Base-by-base conservation (phyloP, 768 basidiomycete species). In the Candolleomyces eurysporus region DNA sequence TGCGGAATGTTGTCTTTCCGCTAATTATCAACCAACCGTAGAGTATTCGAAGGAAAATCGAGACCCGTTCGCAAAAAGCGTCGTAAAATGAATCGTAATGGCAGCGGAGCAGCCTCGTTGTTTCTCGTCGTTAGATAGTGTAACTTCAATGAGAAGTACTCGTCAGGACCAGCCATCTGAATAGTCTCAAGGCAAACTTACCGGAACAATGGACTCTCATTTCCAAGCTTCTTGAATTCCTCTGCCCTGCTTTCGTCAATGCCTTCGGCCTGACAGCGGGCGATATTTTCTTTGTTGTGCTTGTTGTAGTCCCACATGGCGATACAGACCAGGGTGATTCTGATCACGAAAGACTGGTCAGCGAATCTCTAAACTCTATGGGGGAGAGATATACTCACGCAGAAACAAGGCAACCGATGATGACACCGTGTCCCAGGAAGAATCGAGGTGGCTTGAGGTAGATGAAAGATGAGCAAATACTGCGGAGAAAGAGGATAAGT, bases 181-280 rank as follows among this genome's bases (percentile, higher is more conserved):
- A 8, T 9, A 14, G 8, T 31, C 39, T 19, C 16, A 54, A 13
- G 13, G n/a, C 19, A 9, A 48, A 62, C 72, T 57, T 53, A 82
- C 81, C 82, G 78, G 74, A 83, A 87, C 42, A 87, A 71, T 48
- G 86, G 85, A 59, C 82, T 84, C 43, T 79, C 72, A 61, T 82
- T 82, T 6, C 83, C 85, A 70, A 85, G 72, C 5, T 83, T 70
- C 42, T 67, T 71, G 64, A 81, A 85, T 46, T 82, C 76, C 5
- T 74, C 73, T 54, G 65, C 69, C 49, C 69, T 72, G 49, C 69
- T 74, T 13, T 75, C 72, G 8, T 76, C 75, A 54, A 87, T 81
- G 3, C 76, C 76, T 57, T 78, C 75, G 5, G 72, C 71, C 5
- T 68, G 69, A 63, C 85, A 86, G 11, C 71, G 63, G 11, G 72